These are phyloP conservation scores for Phytophthora parvispora DNA, from an alignment of 352 stramenopile species.

Conservation along the genomic window DNA sequence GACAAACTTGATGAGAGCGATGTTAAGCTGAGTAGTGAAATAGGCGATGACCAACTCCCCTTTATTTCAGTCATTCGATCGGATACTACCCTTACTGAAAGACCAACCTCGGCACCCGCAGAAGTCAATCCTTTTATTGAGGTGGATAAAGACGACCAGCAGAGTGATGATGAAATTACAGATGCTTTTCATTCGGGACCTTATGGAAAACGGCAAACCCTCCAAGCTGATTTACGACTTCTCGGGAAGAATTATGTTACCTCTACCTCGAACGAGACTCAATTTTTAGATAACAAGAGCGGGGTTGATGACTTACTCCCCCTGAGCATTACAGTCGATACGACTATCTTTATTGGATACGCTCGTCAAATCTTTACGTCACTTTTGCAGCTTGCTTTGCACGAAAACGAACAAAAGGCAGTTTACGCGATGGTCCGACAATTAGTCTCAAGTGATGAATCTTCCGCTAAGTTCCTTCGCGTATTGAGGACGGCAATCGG, in stretches of 20 bases:
- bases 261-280: background rate
- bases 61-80: conserved; percentile 1
- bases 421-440: conserved; percentile 27
- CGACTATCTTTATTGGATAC: conserved; percentile 39
- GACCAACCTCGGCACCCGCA: background rate
- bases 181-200: conserved; percentile 17
- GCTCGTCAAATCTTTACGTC: conserved; percentile 35
- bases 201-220: conserved; percentile 3
- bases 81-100: background rate
- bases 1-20: background rate
- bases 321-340: conserved; percentile 40
- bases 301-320: conserved; percentile 30
- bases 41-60: conserved; percentile 1
- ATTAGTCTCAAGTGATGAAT: conserved; percentile 26
- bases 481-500: conserved; percentile 38
- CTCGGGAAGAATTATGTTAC: background rate
- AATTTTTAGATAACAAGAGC: background rate
- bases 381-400: conserved; percentile 26
- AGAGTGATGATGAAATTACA: conserved; percentile 20
- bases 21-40: background rate
- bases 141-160: conserved; percentile 25
- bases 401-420: background rate
- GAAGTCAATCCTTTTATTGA: conserved; percentile 26
- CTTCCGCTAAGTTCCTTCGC: conserved; percentile 16
- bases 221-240: background rate